phyloP scores from a whole-genome alignment of 257 asterid genomes.

The Solanum arcanum region DNA sequence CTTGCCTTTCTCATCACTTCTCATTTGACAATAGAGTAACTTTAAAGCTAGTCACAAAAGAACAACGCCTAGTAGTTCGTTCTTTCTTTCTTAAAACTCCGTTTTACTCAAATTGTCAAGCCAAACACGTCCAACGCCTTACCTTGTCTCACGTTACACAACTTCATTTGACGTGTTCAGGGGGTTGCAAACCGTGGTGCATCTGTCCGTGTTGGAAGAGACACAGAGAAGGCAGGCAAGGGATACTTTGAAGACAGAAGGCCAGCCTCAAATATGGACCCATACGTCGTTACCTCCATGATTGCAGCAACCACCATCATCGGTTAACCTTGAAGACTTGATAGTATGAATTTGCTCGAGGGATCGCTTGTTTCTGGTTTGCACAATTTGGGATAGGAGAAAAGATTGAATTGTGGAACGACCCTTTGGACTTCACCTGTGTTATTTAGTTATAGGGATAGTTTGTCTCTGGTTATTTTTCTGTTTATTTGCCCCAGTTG shows the following conservation, averaged over 20 bases:
- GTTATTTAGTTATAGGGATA: background rate
- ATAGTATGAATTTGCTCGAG: background rate
- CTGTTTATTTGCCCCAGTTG: background rate
- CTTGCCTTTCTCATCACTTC: background rate
- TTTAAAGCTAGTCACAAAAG: background rate
- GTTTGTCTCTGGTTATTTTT: background rate
- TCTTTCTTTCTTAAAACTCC: background rate
- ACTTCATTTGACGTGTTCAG: conserved; percentile 11
- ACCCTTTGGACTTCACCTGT: background rate
- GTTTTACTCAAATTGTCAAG: conserved; percentile 7
- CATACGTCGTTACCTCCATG: conserved; percentile 76
- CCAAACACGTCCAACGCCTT: background rate
- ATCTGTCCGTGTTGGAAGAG: conserved; percentile 85
- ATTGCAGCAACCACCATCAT: conserved; percentile 83
- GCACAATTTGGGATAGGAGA: background rate
- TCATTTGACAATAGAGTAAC: background rate
- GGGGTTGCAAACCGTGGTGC: conserved; percentile 99
- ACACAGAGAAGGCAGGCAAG: conserved; percentile 84
- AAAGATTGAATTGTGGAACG: background rate
- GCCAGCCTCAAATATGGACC: conserved; percentile 98
- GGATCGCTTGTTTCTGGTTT: background rate
- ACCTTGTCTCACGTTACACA: background rate
- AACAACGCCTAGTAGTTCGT: background rate
- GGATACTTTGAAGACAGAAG: conserved; percentile 95
- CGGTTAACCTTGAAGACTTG: conserved; percentile 21